Evolutionary conservation across 148 eudicot genomes (phyloP), one percentile per base, ranked within the genome.

Genomic region (Gaultheria prostrata): DNA sequence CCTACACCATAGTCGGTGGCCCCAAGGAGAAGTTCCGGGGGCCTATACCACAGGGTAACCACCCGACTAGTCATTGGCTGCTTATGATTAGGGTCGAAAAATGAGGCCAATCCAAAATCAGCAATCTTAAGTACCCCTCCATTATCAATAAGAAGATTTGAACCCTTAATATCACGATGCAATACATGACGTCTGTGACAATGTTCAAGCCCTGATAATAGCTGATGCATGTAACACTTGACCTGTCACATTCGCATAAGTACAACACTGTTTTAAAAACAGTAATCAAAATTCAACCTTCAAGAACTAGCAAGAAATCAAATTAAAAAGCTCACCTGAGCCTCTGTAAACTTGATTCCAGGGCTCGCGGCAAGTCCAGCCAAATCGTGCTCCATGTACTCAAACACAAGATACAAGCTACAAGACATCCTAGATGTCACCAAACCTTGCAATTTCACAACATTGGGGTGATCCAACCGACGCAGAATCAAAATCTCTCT

Each of bases 1-100:
- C 95, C 98, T 33, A 90, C 94, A 77, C 95, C 92, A 86, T 93
- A 94, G 80, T 94, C 91, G 49, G 98, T 94, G 73, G 95, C 95
- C 65, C 98, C 98, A 79, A 94, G 94, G 83, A 94, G 98, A 49
- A 94, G 92, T 86, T 94, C 98, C 0, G 98, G 98, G n/a, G 98
- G 92, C 45, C 98, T 89, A 89, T 94, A 94, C 98, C 98, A 94
- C 21, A 94, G 85, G 26, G 98, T 94, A 80, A 94, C 95, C 11
- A 94, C 98, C 69, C 98, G 90, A 81, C 98, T 94, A 54, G 98
- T 94, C 96, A 93, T 90, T 17, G 95, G 92, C 83, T 92, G 96
- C 87, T 90, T 94, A 84, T 89, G 88, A 77, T 90, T 91, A 56
- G 96, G 98, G 67, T 94, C 96, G 78, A 94, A 94, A 78, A 86